Conservation (phyloP, 441 rosid genomes). For the Erodium texanum region DNA sequence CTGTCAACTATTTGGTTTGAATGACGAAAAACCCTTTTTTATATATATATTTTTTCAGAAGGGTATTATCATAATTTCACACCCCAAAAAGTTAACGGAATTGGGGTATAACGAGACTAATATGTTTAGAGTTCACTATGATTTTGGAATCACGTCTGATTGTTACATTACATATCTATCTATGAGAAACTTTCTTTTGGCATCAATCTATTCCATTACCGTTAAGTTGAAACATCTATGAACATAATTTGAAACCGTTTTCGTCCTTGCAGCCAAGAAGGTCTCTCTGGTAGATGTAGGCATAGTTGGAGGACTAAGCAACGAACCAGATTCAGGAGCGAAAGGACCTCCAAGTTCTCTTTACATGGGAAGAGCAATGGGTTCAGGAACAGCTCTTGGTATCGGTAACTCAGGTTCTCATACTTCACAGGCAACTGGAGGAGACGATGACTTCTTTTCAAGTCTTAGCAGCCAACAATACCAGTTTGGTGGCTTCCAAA, state of each 20-base stretch:
- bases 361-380: conserved; percentile 88
- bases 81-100: too few species aligned
- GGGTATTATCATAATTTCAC: too few species aligned
- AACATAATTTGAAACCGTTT: background rate
- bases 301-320: conserved; percentile 50
- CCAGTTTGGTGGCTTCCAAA: conserved; percentile 52
- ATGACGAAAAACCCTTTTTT: too few species aligned
- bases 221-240: background rate
- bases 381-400: conserved; percentile 63
- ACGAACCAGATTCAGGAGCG: conserved; percentile 45
- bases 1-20: too few species aligned
- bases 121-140: too few species aligned
- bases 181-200: background rate
- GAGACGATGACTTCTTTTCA: conserved; percentile 68
- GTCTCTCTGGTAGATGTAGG: conserved; percentile 81
- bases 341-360: conserved; percentile 51
- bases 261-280: conserved; percentile 68
- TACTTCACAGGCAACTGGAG: conserved; percentile 36
- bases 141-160: too few species aligned
- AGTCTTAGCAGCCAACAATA: conserved; percentile 51
- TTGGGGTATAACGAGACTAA: too few species aligned
- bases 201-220: background rate
- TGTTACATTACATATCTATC: too few species aligned
- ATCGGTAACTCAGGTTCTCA: conserved; percentile 33
- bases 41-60: too few species aligned